These are phyloP conservation scores for Gnomoniopsis sp. DNA, from an alignment of 2,329 filamentous ascomycete genomes.

Conservation along the genomic window DNA sequence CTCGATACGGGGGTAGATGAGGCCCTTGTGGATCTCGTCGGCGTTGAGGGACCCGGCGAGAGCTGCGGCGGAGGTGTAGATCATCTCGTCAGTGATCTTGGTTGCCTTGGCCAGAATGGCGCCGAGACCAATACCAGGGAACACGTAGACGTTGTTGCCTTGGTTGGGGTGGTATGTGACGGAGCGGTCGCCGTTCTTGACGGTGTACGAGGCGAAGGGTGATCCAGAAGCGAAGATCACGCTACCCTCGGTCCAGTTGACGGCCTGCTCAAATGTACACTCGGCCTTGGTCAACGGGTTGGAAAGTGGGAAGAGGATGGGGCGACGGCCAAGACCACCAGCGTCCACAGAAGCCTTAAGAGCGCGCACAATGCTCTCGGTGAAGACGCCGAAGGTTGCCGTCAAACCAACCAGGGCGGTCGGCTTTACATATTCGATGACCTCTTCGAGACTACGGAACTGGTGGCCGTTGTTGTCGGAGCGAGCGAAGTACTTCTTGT, in stretches of 20 bases:
- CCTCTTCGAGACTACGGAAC: conserved; percentile 79
- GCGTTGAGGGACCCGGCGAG: conserved; percentile 74
- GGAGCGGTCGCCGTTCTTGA: conserved; percentile 56
- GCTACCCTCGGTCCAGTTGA: conserved; percentile 85
- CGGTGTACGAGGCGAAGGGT: conserved; percentile 74
- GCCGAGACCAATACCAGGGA: conserved; percentile 92
- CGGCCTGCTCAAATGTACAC: conserved; percentile 92
- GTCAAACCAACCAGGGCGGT: conserved; percentile 93
- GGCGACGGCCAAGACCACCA: conserved; percentile 67
- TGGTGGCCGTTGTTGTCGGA: conserved; percentile 63
- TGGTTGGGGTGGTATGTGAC: conserved; percentile 74
- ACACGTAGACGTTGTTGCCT: conserved; percentile 89
- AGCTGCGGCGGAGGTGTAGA: conserved; percentile 86
- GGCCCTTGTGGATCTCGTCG: conserved; percentile 76
- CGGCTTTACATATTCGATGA: conserved; percentile 92
- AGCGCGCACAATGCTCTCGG: conserved; percentile 75
- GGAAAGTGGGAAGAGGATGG: conserved; percentile 93
- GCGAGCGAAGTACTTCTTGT: conserved; percentile 72
- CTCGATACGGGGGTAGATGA: conserved; percentile 88
- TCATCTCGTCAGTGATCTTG: conserved; percentile 89
- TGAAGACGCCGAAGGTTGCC: conserved; percentile 93
- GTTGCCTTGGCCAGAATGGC: conserved; percentile 88
- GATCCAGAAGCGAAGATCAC: conserved; percentile 94
- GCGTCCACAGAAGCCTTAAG: conserved; percentile 62
- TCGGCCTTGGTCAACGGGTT: conserved; percentile 97